phyloP scores from a whole-genome alignment of 306 rosid genomes.

The Begonia loranthoides region DNA sequence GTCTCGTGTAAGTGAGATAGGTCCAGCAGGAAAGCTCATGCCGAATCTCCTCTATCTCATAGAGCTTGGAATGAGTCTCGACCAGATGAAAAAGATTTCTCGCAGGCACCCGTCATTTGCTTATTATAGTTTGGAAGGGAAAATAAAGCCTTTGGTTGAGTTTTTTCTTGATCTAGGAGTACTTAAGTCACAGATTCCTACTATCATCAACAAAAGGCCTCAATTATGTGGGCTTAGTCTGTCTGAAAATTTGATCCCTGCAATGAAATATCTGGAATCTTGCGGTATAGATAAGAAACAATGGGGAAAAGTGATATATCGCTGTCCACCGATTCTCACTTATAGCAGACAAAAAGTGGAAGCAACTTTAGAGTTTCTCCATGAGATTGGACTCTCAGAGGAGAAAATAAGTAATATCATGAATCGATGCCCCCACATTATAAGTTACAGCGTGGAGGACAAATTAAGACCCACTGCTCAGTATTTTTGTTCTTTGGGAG shows the following conservation, averaged over 20 bases:
- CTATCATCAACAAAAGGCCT: slow-evolving; percentile 69
- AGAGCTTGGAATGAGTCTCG: slow-evolving; percentile 73
- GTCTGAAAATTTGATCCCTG: slow-evolving; percentile 65
- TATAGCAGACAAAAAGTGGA: slow-evolving; percentile 68
- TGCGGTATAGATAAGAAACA: slow-evolving; percentile 77
- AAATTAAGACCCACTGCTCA: slow-evolving; percentile 70
- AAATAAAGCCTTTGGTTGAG: slow-evolving; percentile 83
- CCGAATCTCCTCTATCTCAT: slow-evolving; percentile 67
- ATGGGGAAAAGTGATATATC: slow-evolving; percentile 88
- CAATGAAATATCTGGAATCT: slow-evolving; percentile 66
- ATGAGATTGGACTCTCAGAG: slow-evolving; percentile 56
- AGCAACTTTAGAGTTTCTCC: slow-evolving; percentile 39
- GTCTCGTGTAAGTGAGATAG: slow-evolving; percentile 52
- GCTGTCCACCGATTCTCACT: slow-evolving; percentile 72
- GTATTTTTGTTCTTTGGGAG: slow-evolving; percentile 70
- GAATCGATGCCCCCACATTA: slow-evolving; percentile 66
- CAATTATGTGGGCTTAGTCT: slow-evolving; percentile 91
- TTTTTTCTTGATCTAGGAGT: slow-evolving; percentile 83
- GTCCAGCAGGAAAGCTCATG: slow-evolving; percentile 51
- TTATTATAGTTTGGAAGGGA: slow-evolving; percentile 80
- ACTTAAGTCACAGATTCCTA: slow-evolving; percentile 49
- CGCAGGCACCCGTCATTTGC: slow-evolving; percentile 64
- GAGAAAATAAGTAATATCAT: slow-evolving; percentile 65
- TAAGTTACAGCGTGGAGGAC: slow-evolving; percentile 76
- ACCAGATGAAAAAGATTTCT: slow-evolving; percentile 48